Conservation (phyloP, 495 filamentous ascomycete species). For the Hyphodiscus hymeniophilus region DNA sequence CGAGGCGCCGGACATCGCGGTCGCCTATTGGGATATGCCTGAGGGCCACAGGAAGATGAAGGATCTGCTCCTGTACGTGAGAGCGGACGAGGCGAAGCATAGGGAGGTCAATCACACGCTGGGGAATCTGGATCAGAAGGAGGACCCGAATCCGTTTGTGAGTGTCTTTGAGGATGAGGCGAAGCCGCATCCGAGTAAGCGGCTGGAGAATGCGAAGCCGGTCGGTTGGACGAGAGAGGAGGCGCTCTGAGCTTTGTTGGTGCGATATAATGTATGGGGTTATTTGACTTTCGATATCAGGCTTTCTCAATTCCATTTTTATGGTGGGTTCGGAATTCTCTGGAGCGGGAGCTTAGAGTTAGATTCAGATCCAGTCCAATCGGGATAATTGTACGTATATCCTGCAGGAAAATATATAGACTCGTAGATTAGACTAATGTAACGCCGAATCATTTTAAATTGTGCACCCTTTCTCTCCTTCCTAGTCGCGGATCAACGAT, state of each 20-base stretch:
- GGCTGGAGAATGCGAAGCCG: constrained; percentile 56
- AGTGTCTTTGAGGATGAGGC: constrained; percentile 58
- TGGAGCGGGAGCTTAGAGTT: no score
- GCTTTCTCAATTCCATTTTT: no score
- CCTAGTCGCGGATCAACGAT: no score
- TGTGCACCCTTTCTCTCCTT: no score
- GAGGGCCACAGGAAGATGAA: constrained; percentile 74
- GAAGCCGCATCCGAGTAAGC: constrained; percentile 62
- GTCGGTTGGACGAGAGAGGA: constrained; percentile 80
- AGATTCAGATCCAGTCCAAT: no score
- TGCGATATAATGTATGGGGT: no score
- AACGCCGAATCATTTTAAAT: no score
- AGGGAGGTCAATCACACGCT: constrained; percentile 96
- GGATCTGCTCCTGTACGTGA: constrained; percentile 79
- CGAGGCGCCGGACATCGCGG: constrained; percentile 76
- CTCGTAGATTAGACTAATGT: no score
- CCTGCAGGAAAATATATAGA: no score
- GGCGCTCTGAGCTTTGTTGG: constrained; percentile 64
- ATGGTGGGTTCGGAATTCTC: no score
- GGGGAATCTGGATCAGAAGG: constrained; percentile 68
- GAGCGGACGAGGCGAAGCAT: constrained; percentile 95
- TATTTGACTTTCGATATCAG: no score
- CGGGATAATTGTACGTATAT: no score
- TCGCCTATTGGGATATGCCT: constrained; percentile 92
- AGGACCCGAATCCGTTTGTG: constrained; percentile 90